Conservation (phyloP, 768 basidiomycete genomes). For the Boletus insuetus region DNA sequence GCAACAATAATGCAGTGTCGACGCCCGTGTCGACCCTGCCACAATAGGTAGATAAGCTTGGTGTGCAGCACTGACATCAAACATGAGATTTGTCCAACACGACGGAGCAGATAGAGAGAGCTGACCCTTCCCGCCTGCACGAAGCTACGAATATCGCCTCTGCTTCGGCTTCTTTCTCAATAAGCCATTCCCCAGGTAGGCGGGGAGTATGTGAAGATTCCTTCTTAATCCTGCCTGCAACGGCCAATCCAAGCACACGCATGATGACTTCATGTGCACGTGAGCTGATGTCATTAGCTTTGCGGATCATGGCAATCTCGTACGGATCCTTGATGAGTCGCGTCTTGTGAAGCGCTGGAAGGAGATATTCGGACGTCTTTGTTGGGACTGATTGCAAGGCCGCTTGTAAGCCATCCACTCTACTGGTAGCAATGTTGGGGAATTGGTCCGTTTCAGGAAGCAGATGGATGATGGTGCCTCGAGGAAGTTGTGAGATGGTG, state of each 20-base stretch:
- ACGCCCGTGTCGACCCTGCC: conserved; percentile 80
- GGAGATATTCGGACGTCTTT: conserved; percentile 47
- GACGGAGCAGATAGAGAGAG: not conserved
- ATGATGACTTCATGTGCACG: conserved; percentile 90
- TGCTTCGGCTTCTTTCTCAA: conserved; percentile 90
- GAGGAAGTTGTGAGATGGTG: conserved; percentile 45
- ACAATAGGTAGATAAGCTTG: conserved; percentile 95
- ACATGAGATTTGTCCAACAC: not conserved
- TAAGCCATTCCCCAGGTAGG: conserved; percentile 80
- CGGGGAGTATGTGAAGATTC: conserved; percentile 44
- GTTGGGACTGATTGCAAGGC: not conserved
- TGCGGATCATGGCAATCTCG: conserved; percentile 74
- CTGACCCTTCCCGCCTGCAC: conserved; percentile 84
- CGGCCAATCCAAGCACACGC: conserved; percentile 80
- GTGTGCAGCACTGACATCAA: conserved; percentile 58
- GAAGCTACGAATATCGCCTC: conserved; percentile 92
- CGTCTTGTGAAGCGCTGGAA: conserved; percentile 75
- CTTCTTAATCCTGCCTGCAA: conserved; percentile 51
- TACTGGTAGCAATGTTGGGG: conserved; percentile 7
- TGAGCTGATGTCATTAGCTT: conserved; percentile 84
- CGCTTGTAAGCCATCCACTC: conserved; percentile 6
- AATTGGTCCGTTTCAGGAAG: conserved; percentile 43
- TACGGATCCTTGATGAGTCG: conserved; percentile 72
- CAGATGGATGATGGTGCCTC: conserved; percentile 61
- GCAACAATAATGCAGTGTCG: conserved; percentile 93